phyloP scores from a whole-genome alignment of 2,329 filamentous ascomycete genomes.

The Claviceps maximensis region DNA sequence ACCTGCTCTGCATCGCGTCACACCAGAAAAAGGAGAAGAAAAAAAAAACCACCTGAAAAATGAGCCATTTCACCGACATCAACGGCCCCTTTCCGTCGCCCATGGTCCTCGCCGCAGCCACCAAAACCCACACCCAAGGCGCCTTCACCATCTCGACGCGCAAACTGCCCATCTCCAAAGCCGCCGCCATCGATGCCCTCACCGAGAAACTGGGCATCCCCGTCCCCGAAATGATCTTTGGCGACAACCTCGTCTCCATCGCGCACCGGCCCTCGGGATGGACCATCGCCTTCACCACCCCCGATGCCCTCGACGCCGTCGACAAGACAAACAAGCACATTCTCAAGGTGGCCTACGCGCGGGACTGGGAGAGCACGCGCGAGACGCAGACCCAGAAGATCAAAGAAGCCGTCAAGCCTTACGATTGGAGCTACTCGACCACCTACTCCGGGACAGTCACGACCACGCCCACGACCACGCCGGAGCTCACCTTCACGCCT shows the following conservation, averaged over 20 bases:
- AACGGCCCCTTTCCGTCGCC: constrained; percentile 44
- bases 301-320: constrained; percentile 76
- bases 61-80: constrained; percentile 26
- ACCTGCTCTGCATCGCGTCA: too few species aligned
- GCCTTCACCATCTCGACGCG: constrained; percentile 67
- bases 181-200: constrained; percentile 79
- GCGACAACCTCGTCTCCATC: constrained; percentile 75
- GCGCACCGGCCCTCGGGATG: constrained; percentile 64
- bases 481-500: constrained; percentile 7
- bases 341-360: constrained; percentile 87
- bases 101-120: constrained; percentile 36
- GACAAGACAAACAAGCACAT: constrained; percentile 88
- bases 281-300: constrained; percentile 69
- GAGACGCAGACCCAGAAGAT: constrained; percentile 77
- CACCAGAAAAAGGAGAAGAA: not conserved
- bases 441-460: constrained; percentile 59
- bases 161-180: constrained; percentile 90
- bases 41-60: constrained; percentile 6
- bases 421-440: constrained; percentile 96
- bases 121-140: constrained; percentile 43
- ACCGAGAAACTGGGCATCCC: constrained; percentile 67
- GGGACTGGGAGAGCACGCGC: constrained; percentile 58
- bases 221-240: constrained; percentile 97
- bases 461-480: constrained; percentile 2
- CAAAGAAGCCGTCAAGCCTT: constrained; percentile 86